Evolutionary conservation across 257 asterid genomes (phyloP).

Genomic region (Nicotiana otophora): DNA sequence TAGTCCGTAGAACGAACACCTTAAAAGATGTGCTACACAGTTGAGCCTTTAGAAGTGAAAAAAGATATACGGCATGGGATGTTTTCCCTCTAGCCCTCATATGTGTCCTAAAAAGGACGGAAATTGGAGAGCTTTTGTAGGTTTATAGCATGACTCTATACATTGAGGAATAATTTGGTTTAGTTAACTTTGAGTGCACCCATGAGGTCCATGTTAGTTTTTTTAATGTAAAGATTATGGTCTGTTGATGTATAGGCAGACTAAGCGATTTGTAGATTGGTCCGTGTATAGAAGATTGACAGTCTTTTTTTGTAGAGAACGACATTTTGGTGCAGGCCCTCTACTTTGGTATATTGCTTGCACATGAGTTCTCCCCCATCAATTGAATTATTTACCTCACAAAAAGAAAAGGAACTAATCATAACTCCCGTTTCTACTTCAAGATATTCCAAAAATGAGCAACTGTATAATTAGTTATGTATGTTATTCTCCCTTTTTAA

Average conservation of each 20-base stretch:
- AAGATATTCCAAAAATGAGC: too few species aligned
- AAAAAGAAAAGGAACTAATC: too few species aligned
- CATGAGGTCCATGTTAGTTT: neutral
- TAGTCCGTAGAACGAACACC: neutral
- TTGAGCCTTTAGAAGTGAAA: neutral
- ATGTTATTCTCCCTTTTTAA: neutral
- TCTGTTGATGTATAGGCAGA: too few species aligned
- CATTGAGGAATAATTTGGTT: neutral
- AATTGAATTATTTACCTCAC: too few species aligned
- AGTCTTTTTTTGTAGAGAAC: neutral
- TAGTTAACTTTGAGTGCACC: neutral
- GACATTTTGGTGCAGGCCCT: neutral
- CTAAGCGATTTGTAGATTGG: neutral
- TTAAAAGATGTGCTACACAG: neutral
- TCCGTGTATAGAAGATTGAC: neutral
- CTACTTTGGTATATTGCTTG: neutral
- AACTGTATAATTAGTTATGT: neutral
- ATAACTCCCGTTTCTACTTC: too few species aligned
- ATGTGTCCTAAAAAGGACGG: neutral
- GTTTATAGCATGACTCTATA: too few species aligned
- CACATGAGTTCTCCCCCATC: too few species aligned
- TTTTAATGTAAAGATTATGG: too few species aligned
- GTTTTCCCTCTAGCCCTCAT: neutral
- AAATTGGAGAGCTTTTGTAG: neutral
- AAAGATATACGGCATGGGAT: neutral